Percentiles rank a stretch among this genome's conserved stretches.
Evolutionary conservation across 257 asterid species (phyloP).

Genomic region (Primulina eburnea): DNA sequence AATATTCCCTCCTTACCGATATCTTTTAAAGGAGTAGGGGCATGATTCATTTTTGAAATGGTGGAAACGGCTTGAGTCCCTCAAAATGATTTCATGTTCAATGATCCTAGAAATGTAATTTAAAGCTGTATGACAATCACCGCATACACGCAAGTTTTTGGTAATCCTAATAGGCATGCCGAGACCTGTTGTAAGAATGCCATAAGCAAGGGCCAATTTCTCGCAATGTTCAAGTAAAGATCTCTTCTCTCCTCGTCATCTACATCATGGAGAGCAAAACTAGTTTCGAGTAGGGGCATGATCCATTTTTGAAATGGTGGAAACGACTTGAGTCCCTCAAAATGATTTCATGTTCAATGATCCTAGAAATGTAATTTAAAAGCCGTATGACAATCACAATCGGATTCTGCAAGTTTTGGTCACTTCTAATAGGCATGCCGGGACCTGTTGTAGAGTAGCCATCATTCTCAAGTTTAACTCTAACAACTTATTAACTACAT

Average conservation of each 20-base stretch:
- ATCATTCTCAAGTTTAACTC: constrained; percentile 74
- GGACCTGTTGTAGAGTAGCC: no score
- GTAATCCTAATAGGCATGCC: constrained; percentile 87
- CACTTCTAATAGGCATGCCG: no score
- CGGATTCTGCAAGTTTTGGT: no score
- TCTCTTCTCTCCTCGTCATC: constrained; percentile 89
- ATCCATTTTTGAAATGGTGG: no score
- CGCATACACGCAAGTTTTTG: constrained; percentile 86
- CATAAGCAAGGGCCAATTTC: constrained; percentile 90
- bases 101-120: constrained; percentile 65
- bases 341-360: no score
- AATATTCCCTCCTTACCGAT: constrained; percentile 51
- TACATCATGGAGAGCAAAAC: constrained; percentile 92
- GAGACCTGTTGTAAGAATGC: constrained; percentile 66
- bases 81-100: constrained; percentile 68
- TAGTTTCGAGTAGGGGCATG: no score
- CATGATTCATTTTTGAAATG: constrained; percentile 86
- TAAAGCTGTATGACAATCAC: constrained; percentile 79
- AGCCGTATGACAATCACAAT: no score
- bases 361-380: no score
- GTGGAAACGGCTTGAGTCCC: constrained; percentile 91
- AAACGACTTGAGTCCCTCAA: no score
- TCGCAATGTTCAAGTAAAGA: constrained; percentile 84
- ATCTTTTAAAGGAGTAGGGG: constrained; percentile 88
- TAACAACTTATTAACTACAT: constrained; percentile 52